Conservation (phyloP, 2,329 filamentous ascomycete species). For the Neonectria ditissima region DNA sequence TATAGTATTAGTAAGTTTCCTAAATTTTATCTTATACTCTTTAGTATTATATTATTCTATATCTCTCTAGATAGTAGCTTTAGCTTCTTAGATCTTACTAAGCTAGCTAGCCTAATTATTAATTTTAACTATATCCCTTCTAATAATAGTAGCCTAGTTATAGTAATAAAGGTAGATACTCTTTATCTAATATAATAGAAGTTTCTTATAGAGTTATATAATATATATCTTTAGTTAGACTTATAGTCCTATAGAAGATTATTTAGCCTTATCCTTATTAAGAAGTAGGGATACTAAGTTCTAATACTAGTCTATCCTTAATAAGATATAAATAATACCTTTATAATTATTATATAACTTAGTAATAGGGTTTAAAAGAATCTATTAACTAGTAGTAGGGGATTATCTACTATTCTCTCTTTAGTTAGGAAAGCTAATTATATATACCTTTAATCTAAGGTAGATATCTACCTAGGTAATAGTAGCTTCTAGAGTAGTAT, state of each 20-base stretch:
- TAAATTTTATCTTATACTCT: neutral
- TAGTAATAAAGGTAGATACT: neutral
- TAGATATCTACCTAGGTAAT: conserved; percentile 53
- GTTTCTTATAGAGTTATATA: neutral
- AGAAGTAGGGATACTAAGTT: neutral
- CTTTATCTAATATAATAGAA: neutral
- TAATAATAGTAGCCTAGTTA: neutral
- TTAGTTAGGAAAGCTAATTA: neutral
- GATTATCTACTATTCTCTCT: conserved; percentile 1
- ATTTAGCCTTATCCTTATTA: neutral
- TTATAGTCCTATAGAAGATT: neutral
- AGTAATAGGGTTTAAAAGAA: neutral
- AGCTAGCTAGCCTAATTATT: neutral
- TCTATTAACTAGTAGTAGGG: conserved; percentile 2
- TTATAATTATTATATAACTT: neutral
- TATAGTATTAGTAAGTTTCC: neutral
- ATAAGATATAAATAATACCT: neutral
- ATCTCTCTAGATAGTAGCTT: neutral
- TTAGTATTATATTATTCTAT: neutral
- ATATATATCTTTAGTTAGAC: neutral
- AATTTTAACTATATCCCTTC: neutral
- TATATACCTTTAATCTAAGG: conserved; percentile 48
- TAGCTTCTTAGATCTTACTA: neutral
- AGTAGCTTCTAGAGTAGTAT: conserved; percentile 49
- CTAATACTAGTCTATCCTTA: neutral